A percentile compares a stretch with the other conserved stretches of the same genome.
These are phyloP conservation scores for Leccinellum albellum DNA, from an alignment of 768 basidiomycete genomes.

Conservation along the genomic window DNA sequence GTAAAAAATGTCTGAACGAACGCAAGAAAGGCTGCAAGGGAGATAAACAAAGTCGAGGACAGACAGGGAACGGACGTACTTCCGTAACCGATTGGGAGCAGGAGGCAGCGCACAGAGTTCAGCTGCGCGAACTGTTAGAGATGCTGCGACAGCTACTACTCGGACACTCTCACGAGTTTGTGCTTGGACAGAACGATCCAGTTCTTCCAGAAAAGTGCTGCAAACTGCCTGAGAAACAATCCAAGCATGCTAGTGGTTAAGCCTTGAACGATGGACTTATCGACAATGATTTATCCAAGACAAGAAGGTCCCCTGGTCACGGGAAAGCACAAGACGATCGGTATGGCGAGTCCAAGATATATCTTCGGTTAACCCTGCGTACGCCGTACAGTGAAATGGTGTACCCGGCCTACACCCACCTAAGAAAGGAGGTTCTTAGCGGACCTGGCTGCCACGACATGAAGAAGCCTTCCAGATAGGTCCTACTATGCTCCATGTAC, in stretches of 20 bases:
- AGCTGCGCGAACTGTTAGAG: slow-evolving; percentile 35
- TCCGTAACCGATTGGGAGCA: slow-evolving; percentile 63
- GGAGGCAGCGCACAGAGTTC: slow-evolving; percentile 57
- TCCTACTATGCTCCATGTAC: no score
- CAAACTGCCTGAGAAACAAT: slow-evolving; percentile 60
- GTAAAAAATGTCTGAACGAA: slow-evolving; percentile 58
- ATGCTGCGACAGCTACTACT: not conserved
- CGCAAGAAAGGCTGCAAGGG: slow-evolving; percentile 48
- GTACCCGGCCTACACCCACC: no score
- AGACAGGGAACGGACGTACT: slow-evolving; percentile 6
- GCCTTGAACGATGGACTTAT: not conserved
- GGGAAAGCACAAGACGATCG: not conserved
- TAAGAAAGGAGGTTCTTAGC: no score
- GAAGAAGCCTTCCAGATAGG: no score
- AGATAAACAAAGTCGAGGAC: not conserved
- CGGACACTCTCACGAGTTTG: slow-evolving; percentile 46
- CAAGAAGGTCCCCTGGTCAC: not conserved
- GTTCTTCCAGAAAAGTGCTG: slow-evolving; percentile 65
- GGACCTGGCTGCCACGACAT: no score
- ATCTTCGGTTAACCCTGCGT: not conserved
- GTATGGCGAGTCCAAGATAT: not conserved
- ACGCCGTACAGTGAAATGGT: no score
- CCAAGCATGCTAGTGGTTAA: slow-evolving; percentile 21
- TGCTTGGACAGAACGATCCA: slow-evolving; percentile 70
- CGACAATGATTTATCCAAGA: not conserved